These are phyloP conservation scores for Avena eriantha DNA, from an alignment of 176 grass and related monocot genomes.

Conservation along the genomic window DNA sequence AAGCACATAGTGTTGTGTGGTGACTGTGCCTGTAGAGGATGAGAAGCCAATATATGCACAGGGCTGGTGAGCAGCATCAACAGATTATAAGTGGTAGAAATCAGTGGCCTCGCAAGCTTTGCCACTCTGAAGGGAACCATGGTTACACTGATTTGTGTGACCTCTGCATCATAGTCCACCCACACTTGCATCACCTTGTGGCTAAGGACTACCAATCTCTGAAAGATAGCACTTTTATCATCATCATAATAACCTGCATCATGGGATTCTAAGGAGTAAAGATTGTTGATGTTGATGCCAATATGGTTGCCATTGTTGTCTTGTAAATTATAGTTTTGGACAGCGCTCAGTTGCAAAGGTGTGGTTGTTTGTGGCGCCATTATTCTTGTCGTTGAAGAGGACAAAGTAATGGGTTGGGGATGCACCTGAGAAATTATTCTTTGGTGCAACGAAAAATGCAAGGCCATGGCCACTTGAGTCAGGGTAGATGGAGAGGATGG, in stretches of 20 bases:
- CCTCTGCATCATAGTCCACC: conserved; percentile 8
- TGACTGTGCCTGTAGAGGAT: conserved; percentile 27
- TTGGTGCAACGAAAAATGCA: conserved; percentile 43
- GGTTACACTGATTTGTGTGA: neutral
- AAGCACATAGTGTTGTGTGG: neutral
- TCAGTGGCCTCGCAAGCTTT: conserved; percentile 7
- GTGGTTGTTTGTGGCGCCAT: conserved; percentile 12
- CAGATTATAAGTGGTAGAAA: conserved; percentile 4
- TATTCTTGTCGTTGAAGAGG: conserved; percentile 12
- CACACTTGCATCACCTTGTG: conserved; percentile 24
- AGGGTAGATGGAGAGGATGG: conserved; percentile 9
- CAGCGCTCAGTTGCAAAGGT: conserved; percentile 41
- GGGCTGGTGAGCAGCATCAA: neutral
- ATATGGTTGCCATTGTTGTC: neutral
- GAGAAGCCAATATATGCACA: conserved; percentile 25
- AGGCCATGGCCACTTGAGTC: conserved; percentile 29
- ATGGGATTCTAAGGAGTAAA: conserved; percentile 5
- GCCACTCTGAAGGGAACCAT: conserved; percentile 6
- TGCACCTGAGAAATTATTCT: conserved; percentile 25
- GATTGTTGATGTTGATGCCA: conserved; percentile 1
- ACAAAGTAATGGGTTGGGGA: conserved; percentile 41
- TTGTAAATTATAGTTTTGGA: neutral
- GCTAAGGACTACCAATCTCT: conserved; percentile 3
- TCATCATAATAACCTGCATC: neutral
- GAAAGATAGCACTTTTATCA: neutral